These are phyloP conservation scores for Neoboletus magnificus DNA, from an alignment of 768 basidiomycete genomes.

Conservation along the genomic window DNA sequence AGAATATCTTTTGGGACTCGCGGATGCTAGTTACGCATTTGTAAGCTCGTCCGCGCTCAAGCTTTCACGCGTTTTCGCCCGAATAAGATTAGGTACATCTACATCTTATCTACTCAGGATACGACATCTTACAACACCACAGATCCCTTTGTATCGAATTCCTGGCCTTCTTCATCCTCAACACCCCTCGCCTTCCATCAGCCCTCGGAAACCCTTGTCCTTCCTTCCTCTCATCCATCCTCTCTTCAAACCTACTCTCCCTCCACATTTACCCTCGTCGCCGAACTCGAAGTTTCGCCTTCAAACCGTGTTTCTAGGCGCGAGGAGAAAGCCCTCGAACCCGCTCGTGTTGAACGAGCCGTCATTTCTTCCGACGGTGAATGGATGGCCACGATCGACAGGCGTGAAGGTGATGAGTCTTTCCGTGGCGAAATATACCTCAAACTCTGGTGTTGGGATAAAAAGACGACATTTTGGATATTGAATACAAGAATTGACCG, in stretches of 20 bases:
- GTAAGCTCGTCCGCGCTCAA: slow-evolving; percentile 70
- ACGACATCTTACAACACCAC: slow-evolving; percentile 1
- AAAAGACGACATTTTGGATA: slow-evolving; percentile 55
- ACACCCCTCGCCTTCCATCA: slow-evolving; percentile 77
- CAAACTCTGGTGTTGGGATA: slow-evolving; percentile 90
- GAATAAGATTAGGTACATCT: slow-evolving; percentile 70
- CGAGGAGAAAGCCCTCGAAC: slow-evolving; percentile 74
- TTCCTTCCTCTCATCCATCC: slow-evolving; percentile 93
- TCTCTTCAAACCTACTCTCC: slow-evolving; percentile 92
- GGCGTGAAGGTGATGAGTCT: slow-evolving; percentile 60
- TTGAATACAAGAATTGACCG: slow-evolving; percentile 88
- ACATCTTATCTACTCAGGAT: background rate
- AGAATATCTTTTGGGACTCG: slow-evolving; percentile 81
- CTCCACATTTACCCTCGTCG: slow-evolving; percentile 60
- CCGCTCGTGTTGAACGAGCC: slow-evolving; percentile 68
- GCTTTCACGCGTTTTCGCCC: slow-evolving; percentile 67
- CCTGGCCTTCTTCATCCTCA: slow-evolving; percentile 36
- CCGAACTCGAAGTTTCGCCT: slow-evolving; percentile 90
- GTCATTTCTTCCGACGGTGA: slow-evolving; percentile 64
- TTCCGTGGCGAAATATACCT: slow-evolving; percentile 72
- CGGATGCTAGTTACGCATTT: slow-evolving; percentile 78
- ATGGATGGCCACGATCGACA: slow-evolving; percentile 93
- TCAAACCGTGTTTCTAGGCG: slow-evolving; percentile 85
- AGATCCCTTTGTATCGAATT: slow-evolving; percentile 37
- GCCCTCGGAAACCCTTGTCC: slow-evolving; percentile 68